These are phyloP conservation scores for Heliamphora pulchella DNA, from an alignment of 179 eudicot species.

Conservation along the genomic window DNA sequence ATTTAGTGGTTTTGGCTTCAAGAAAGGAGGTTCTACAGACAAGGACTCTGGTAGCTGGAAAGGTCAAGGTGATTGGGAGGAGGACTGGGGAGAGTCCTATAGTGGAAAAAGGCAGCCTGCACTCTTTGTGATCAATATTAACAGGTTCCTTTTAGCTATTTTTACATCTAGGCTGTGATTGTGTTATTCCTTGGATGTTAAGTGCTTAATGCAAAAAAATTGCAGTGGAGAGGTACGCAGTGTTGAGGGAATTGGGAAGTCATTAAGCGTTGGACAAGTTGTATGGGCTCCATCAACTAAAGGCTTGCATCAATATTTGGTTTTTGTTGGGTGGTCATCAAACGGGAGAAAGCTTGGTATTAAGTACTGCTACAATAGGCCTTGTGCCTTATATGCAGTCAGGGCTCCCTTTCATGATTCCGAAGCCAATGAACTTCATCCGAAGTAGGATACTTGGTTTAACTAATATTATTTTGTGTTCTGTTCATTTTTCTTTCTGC, in stretches of 20 bases:
- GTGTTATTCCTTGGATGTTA: constrained; percentile 7
- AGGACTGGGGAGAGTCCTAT: constrained; percentile 93
- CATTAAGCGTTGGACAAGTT: constrained; percentile 86
- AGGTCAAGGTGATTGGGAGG: constrained; percentile 88
- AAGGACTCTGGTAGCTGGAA: constrained; percentile 81
- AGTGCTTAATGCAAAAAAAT: constrained; percentile 10
- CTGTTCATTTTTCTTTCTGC: not conserved
- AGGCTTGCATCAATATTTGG: constrained; percentile 43
- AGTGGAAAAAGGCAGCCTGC: constrained; percentile 80
- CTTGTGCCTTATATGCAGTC: constrained; percentile 76
- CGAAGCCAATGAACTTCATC: constrained; percentile 21
- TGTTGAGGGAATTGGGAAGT: constrained; percentile 52
- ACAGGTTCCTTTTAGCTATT: constrained; percentile 35
- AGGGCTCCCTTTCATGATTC: constrained; percentile 47
- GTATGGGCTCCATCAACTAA: constrained; percentile 69
- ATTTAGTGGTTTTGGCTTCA: constrained; percentile 52
- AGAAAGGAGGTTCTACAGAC: constrained; percentile 47
- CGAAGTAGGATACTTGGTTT: constrained; percentile 28
- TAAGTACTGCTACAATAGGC: constrained; percentile 74
- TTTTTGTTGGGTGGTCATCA: constrained; percentile 92
- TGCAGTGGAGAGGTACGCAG: constrained; percentile 79
- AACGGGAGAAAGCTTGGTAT: constrained; percentile 76
- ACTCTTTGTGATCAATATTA: constrained; percentile 60
- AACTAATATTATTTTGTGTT: constrained; percentile 10
- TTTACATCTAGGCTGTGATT: not conserved